Evolutionary conservation across 345 rosid species (phyloP).

Genomic region (Sapria himalayana): DNA sequence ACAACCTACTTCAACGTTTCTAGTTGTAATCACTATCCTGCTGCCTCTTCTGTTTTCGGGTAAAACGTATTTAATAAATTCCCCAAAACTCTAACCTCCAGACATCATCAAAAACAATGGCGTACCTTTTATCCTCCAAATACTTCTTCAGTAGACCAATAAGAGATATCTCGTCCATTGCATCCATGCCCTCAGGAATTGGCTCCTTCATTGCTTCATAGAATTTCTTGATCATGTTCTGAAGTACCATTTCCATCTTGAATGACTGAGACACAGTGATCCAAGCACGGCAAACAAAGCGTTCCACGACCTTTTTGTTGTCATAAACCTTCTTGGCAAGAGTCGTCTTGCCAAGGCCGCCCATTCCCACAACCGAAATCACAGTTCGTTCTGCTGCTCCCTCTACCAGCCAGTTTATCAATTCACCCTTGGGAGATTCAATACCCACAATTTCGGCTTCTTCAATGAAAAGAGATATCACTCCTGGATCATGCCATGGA

Average conservation of each 20-base stretch:
- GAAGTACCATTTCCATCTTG: constrained; percentile 10
- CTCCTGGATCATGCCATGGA: constrained; percentile 8
- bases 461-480: constrained; percentile 18
- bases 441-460: constrained; percentile 19
- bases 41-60: constrained; percentile 13
- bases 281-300: constrained; percentile 13
- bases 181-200: constrained; percentile 11
- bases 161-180: constrained; percentile 10
- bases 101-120: constrained; percentile 16
- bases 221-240: constrained; percentile 12
- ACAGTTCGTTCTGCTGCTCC: constrained; percentile 8
- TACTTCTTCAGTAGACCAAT: constrained; percentile 9
- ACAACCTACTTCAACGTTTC: constrained; percentile 11
- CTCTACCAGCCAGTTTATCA: constrained; percentile 7
- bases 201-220: constrained; percentile 9
- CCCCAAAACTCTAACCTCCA: constrained; percentile 18
- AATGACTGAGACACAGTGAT: constrained; percentile 13
- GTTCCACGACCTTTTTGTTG: constrained; percentile 8
- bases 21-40: constrained; percentile 18
- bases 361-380: constrained; percentile 20
- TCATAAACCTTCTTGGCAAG: constrained; percentile 20
- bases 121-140: constrained; percentile 13
- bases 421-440: constrained; percentile 11
- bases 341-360: constrained; percentile 25
- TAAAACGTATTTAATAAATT: constrained; percentile 13